Evolutionary conservation across 768 basidiomycete genomes (phyloP).

Genomic region (Amylocystis lapponica): DNA sequence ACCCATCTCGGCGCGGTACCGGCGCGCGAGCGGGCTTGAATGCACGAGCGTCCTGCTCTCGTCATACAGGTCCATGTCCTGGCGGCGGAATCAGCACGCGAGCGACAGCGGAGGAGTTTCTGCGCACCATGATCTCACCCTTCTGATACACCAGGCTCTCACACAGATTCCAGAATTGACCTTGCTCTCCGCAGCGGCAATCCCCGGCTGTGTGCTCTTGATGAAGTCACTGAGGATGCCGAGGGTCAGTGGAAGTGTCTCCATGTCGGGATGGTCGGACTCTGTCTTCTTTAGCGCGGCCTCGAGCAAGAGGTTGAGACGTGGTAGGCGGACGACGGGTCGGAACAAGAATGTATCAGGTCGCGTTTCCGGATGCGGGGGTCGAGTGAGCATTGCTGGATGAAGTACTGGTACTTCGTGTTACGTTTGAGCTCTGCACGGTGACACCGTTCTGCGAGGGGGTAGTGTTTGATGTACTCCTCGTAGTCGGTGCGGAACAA

Average conservation of each 20-base stretch:
- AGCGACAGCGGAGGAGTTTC: background rate
- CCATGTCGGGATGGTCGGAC: conserved; percentile 71
- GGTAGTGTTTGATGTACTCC: conserved; percentile 83
- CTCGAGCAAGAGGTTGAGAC: conserved; percentile 70
- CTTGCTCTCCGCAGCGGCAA: conserved; percentile 85
- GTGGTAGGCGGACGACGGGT: conserved; percentile 83
- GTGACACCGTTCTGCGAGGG: conserved; percentile 77
- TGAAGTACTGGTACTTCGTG: conserved; percentile 57
- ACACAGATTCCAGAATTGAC: conserved; percentile 82
- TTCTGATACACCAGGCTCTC: conserved; percentile 70
- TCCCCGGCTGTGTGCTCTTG: conserved; percentile 85
- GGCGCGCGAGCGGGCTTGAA: conserved; percentile 57
- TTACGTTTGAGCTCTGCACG: conserved; percentile 71
- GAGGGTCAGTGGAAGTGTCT: conserved; percentile 68
- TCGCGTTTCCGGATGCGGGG: conserved; percentile 71
- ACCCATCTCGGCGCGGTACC: conserved; percentile 58
- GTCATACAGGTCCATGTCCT: conserved; percentile 83
- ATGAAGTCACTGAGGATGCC: conserved; percentile 65
- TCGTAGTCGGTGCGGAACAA: conserved; percentile 43
- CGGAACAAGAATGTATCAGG: conserved; percentile 78
- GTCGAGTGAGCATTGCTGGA: conserved; percentile 56
- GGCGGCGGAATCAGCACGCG: conserved; percentile 3
- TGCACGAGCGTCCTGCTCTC: conserved; percentile 69
- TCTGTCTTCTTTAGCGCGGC: conserved; percentile 62
- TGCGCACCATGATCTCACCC: conserved; percentile 75